These are phyloP conservation scores for Pterocarpus santalinus DNA, from an alignment of 306 rosid genomes.

Conservation along the genomic window DNA sequence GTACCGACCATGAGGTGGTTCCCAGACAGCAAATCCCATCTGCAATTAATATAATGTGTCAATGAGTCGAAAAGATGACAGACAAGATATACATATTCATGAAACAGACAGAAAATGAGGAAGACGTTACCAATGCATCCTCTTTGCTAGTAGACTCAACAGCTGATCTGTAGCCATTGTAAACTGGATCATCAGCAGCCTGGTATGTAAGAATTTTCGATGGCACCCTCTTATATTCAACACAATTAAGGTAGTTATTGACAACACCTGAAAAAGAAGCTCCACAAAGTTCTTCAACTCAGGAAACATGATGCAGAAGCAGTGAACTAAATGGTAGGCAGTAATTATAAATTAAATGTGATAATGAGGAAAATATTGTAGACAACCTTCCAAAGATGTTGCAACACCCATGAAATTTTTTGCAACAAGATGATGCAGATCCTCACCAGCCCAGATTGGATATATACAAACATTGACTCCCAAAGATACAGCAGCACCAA, in stretches of 20 bases:
- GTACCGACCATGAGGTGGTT: constrained; percentile 95
- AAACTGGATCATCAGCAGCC: constrained; percentile 91
- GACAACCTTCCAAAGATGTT: constrained; percentile 85
- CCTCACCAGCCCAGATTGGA: constrained; percentile 99
- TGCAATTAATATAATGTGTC: constrained; percentile 47
- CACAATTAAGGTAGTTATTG: constrained; percentile 69
- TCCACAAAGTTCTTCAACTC: constrained; percentile 36
- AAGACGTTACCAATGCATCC: constrained; percentile 77
- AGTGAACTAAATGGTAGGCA: background rate
- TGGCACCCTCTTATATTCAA: constrained; percentile 83
- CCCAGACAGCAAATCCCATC: constrained; percentile 99
- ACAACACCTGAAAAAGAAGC: constrained; percentile 68
- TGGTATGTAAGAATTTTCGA: constrained; percentile 89
- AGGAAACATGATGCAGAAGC: constrained; percentile 24
- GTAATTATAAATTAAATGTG: constrained; percentile 25
- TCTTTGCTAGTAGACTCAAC: constrained; percentile 92
- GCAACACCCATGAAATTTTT: constrained; percentile 88
- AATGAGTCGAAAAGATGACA: constrained; percentile 38
- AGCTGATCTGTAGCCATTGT: constrained; percentile 85
- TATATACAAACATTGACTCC: constrained; percentile 80
- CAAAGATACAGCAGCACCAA: constrained; percentile 87
- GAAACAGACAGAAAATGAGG: constrained; percentile 37
- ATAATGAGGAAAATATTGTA: constrained; percentile 8
- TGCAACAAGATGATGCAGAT: constrained; percentile 86
- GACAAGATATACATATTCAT: background rate